Conservation (phyloP, 139 green algal genomes). For the Picochlorum sp. region DNA sequence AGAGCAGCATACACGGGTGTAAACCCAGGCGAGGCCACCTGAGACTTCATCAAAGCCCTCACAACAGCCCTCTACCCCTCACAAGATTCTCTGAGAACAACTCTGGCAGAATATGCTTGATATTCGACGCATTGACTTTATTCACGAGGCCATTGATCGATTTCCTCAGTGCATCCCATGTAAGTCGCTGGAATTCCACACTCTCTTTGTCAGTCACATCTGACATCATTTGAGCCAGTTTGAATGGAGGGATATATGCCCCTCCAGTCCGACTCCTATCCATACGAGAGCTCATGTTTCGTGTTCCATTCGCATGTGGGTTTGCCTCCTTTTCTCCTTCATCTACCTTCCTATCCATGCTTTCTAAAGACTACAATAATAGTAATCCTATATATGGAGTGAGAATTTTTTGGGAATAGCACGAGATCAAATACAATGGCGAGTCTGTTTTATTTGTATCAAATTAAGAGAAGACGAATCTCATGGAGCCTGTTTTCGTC, state of each 20-base stretch:
- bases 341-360: too few relatives aligned
- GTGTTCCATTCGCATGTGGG: too few relatives aligned
- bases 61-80: conserved; percentile 82
- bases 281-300: not conserved
- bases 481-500: too few relatives aligned
- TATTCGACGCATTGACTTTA: conserved; percentile 91
- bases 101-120: conserved; percentile 91
- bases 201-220: conserved; percentile 34
- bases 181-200: conserved; percentile 68
- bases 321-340: too few relatives aligned
- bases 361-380: too few relatives aligned
- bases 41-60: conserved; percentile 85
- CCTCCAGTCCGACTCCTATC: conserved; percentile 57
- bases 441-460: too few relatives aligned
- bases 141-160: conserved; percentile 97
- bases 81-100: conserved; percentile 91
- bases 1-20: conserved; percentile 84
- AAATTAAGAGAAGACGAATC: too few relatives aligned
- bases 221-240: conserved; percentile 88
- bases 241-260: conserved; percentile 96
- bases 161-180: conserved; percentile 88
- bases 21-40: conserved; percentile 85
- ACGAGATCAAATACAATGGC: too few relatives aligned
- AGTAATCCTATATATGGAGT: too few relatives aligned
- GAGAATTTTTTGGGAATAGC: too few relatives aligned